phyloP scores from a whole-genome alignment of 495 filamentous ascomycete species.

The Lepraria neglecta region DNA sequence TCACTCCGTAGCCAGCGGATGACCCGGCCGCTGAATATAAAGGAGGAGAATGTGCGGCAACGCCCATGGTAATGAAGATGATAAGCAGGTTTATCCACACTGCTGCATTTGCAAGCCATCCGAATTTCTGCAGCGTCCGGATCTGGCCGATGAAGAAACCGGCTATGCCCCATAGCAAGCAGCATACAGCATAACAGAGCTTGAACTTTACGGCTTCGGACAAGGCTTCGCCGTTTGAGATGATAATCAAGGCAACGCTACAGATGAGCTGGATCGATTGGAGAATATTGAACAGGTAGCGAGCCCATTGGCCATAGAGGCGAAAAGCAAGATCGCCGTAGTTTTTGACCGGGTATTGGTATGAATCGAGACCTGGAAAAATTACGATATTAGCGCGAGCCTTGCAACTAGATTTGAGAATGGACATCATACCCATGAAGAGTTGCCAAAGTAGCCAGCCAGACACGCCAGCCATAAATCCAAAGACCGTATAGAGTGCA shows the following conservation, averaged over 20 bases:
- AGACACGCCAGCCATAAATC: constrained; percentile 38
- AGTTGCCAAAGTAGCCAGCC: constrained; percentile 53
- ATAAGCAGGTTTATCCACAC: constrained; percentile 52
- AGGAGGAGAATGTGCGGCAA: constrained; percentile 40
- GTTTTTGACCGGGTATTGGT: constrained; percentile 46
- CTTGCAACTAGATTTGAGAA: not conserved
- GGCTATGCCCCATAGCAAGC: constrained; percentile 35
- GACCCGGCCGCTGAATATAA: constrained; percentile 37
- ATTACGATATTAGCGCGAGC: not conserved
- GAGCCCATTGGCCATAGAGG: constrained; percentile 46
- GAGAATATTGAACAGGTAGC: constrained; percentile 51
- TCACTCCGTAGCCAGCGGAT: constrained; percentile 31
- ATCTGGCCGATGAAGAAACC: constrained; percentile 41
- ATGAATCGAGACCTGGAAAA: constrained; percentile 26
- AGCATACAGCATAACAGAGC: constrained; percentile 37
- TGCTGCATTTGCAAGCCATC: constrained; percentile 54
- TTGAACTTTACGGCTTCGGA: constrained; percentile 48
- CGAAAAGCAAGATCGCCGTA: constrained; percentile 57
- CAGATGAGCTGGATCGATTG: constrained; percentile 49
- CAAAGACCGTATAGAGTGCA: constrained; percentile 35
- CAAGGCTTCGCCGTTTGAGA: constrained; percentile 51
- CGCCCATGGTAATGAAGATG: constrained; percentile 42
- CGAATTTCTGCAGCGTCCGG: constrained; percentile 48
- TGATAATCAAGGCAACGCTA: constrained; percentile 47
- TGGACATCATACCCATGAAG: constrained; percentile 44